These are phyloP conservation scores for Geotrichum reessii DNA, from an alignment of 1,139 yeast species.

Conservation along the genomic window DNA sequence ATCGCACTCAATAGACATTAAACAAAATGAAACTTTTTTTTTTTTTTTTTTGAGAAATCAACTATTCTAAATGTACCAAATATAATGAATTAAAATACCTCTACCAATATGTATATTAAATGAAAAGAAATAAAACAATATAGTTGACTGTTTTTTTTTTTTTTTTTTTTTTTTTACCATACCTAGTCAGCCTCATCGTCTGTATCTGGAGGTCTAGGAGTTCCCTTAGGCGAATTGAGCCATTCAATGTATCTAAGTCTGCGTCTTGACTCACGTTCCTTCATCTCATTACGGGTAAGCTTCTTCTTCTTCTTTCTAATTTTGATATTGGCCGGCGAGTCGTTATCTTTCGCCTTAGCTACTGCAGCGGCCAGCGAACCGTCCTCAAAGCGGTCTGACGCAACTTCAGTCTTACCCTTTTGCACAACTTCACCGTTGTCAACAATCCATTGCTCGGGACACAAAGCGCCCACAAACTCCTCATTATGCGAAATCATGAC, in stretches of 20 bases:
- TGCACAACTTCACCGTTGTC: conserved; percentile 86
- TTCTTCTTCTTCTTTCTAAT: conserved; percentile 79
- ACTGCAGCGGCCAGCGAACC: conserved; percentile 48
- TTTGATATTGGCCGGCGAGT: conserved; percentile 93
- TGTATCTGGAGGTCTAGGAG: conserved; percentile 88
- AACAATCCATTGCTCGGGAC: conserved; percentile 98
- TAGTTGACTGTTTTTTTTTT: no score
- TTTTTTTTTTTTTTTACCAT: not conserved
- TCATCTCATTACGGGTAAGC: conserved; percentile 94
- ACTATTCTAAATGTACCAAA: no score
- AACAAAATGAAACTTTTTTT: no score
- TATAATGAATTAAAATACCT: not conserved
- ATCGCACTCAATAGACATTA: no score
- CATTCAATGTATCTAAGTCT: conserved; percentile 90
- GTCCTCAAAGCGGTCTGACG: conserved; percentile 75
- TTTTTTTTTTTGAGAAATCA: no score
- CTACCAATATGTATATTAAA: not conserved
- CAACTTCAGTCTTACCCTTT: conserved; percentile 73
- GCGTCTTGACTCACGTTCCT: conserved; percentile 86
- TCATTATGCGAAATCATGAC: conserved; percentile 97
- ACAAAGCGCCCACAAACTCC: conserved; percentile 93
- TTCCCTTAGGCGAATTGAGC: conserved; percentile 95
- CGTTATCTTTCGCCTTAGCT: conserved; percentile 38
- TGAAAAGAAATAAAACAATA: not conserved
- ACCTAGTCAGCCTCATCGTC: conserved; percentile 73